A percentile compares a stretch with the other conserved stretches of the same genome.
Evolutionary conservation across 164 flowering plant species (phyloP).

Genomic region (Amborella trichopoda): DNA sequence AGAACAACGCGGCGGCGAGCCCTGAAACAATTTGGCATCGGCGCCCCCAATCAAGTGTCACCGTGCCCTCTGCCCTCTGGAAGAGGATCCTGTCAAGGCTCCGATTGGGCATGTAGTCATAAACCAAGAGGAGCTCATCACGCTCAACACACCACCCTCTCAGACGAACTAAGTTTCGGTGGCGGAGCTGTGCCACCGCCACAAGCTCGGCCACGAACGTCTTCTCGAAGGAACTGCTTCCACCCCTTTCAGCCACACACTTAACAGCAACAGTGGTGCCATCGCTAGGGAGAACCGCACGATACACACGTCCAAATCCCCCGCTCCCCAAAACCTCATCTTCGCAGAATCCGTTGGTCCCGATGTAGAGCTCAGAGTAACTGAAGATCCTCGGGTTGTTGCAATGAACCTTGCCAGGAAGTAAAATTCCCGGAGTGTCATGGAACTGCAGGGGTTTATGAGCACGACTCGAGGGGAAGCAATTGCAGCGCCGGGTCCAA

Average conservation of each 20-base stretch:
- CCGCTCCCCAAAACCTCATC: conserved; percentile 79
- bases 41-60: conserved; percentile 41
- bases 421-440: conserved; percentile 48
- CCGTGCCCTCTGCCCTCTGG: conserved; percentile 10
- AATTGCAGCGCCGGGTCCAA: neutral
- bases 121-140: conserved; percentile 61
- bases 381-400: conserved; percentile 69
- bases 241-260: conserved; percentile 67
- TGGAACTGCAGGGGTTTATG: conserved; percentile 20
- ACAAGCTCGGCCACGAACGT: conserved; percentile 74
- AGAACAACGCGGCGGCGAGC: conserved; percentile 66
- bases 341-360: conserved; percentile 66
- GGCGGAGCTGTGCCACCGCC: conserved; percentile 90
- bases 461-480: neutral
- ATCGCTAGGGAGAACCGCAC: conserved; percentile 80
- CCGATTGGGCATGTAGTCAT: conserved; percentile 89
- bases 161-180: conserved; percentile 75
- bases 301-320: conserved; percentile 75
- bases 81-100: conserved; percentile 82
- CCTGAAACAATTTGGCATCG: conserved; percentile 50
- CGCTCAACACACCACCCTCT: conserved; percentile 91
- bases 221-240: conserved; percentile 69
- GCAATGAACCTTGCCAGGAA: conserved; percentile 26
- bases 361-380: conserved; percentile 80
- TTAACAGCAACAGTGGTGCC: conserved; percentile 84